Conservation (phyloP, 345 rosid species). For the Moricandia moricandioides region DNA sequence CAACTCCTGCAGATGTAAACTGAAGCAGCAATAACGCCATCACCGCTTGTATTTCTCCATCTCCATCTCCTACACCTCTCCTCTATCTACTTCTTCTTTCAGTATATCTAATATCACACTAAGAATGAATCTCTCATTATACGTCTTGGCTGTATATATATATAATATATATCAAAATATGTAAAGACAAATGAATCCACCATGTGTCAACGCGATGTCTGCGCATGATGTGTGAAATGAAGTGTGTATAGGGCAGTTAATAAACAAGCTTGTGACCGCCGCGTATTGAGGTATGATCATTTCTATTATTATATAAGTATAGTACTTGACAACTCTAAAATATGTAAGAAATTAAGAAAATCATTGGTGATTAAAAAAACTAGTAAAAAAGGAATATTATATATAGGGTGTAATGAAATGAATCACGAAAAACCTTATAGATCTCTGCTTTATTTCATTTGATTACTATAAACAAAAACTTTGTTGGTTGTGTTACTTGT, state of each 20-base stretch:
- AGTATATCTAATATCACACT: neutral
- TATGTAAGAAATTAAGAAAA: neutral
- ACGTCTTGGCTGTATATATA: neutral
- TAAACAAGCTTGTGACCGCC: conserved; percentile 13
- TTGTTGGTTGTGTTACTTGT: neutral
- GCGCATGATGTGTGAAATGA: conserved; percentile 4
- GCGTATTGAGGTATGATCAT: conserved; percentile 11
- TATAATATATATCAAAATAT: neutral
- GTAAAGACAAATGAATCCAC: neutral
- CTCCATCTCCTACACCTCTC: neutral
- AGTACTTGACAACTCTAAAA: neutral
- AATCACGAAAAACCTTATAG: neutral
- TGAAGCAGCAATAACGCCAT: conserved; percentile 38
- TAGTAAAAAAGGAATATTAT: neutral
- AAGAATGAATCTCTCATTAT: neutral
- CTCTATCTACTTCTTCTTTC: neutral
- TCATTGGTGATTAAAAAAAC: neutral
- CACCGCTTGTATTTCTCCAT: conserved; percentile 34
- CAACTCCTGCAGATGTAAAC: conserved; percentile 33
- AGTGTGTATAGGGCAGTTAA: conserved; percentile 11
- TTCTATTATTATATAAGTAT: neutral
- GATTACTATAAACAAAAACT: neutral
- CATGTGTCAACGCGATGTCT: conserved; percentile 9
- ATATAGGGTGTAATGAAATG: neutral
- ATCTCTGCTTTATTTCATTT: neutral